These are phyloP conservation scores for Annulohypoxylon moriforme DNA, from an alignment of 495 filamentous ascomycete genomes.

Conservation along the genomic window DNA sequence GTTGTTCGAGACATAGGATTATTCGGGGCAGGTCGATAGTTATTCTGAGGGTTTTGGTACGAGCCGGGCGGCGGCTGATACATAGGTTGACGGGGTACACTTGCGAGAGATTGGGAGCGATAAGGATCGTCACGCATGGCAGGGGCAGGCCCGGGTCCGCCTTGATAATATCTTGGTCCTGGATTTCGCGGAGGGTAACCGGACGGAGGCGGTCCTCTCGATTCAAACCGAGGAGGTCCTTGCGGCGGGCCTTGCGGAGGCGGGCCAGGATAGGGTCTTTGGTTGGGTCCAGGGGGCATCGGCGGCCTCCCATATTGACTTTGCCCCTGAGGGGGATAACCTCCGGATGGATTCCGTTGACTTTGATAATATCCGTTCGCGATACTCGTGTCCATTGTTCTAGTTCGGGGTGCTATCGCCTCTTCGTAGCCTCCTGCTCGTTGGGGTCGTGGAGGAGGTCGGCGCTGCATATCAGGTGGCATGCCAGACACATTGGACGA, in stretches of 20 bases:
- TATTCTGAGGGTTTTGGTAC: constrained; percentile 75
- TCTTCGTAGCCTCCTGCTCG: constrained; percentile 63
- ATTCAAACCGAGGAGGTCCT: constrained; percentile 50
- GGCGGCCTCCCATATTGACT: constrained; percentile 42
- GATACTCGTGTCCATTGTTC: constrained; percentile 56
- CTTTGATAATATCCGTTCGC: constrained; percentile 68
- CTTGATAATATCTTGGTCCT: constrained; percentile 65
- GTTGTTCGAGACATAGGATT: constrained; percentile 75
- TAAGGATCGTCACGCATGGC: constrained; percentile 86
- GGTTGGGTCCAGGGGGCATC: constrained; percentile 39
- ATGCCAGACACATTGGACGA: constrained; percentile 73
- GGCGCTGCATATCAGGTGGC: constrained; percentile 64
- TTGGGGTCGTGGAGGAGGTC: constrained; percentile 70
- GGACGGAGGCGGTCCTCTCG: constrained; percentile 57
- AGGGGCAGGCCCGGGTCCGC: constrained; percentile 65
- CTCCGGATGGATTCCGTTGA: constrained; percentile 62
- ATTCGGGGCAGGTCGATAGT: constrained; percentile 82
- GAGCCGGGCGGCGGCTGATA: constrained; percentile 73
- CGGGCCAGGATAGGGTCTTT: constrained; percentile 68
- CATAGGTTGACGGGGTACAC: constrained; percentile 70
- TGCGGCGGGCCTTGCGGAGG: constrained; percentile 47
- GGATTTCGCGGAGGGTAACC: constrained; percentile 68
- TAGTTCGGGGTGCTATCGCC: constrained; percentile 46
- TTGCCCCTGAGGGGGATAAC: constrained; percentile 47
- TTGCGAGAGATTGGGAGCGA: constrained; percentile 92